Conservation (phyloP, 2,329 filamentous ascomycete genomes). For the Botrytis hyacinthi region DNA sequence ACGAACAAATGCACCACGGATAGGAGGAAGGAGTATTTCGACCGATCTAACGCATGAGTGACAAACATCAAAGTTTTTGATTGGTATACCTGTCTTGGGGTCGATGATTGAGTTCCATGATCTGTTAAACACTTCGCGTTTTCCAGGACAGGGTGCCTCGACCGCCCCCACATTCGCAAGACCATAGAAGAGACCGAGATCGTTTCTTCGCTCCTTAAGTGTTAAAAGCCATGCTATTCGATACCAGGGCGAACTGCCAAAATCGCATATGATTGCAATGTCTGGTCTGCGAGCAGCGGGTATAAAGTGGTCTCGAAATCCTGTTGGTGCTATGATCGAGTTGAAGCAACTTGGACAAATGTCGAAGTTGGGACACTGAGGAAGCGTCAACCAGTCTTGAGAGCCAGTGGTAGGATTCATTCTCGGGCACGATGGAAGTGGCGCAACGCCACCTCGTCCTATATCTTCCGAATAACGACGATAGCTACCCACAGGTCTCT, state of each 20-base stretch:
- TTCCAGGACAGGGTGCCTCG: conserved; percentile 57
- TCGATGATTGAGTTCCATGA: conserved; percentile 77
- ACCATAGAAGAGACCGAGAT: conserved; percentile 67
- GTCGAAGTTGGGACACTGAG: conserved; percentile 67
- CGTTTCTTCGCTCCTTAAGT: conserved; percentile 63
- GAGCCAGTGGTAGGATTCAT: conserved; percentile 59
- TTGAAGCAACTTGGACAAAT: conserved; percentile 81
- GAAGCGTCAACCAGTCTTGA: conserved; percentile 79
- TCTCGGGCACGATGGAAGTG: conserved; percentile 68
- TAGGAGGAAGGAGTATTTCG: conserved; percentile 69
- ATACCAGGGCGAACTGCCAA: conserved; percentile 76
- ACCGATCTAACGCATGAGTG: conserved; percentile 69
- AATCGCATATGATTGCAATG: conserved; percentile 68
- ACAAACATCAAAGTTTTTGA: conserved; percentile 75
- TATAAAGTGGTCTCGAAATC: conserved; percentile 66
- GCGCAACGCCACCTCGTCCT: conserved; percentile 44
- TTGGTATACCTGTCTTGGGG: conserved; percentile 58
- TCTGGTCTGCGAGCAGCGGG: conserved; percentile 57
- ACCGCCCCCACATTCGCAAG: conserved; percentile 62
- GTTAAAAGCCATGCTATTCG: conserved; percentile 81
- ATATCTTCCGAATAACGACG: conserved; percentile 56
- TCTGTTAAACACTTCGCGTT: conserved; percentile 50
- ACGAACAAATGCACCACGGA: conserved; percentile 63
- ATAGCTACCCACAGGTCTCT: conserved; percentile 48
- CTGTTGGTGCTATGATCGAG: conserved; percentile 64